Percentiles rank a stretch among this genome's conserved stretches.
Evolutionary conservation across 2,329 filamentous ascomycete species (phyloP).

Genomic region (Neurospora crassa): DNA sequence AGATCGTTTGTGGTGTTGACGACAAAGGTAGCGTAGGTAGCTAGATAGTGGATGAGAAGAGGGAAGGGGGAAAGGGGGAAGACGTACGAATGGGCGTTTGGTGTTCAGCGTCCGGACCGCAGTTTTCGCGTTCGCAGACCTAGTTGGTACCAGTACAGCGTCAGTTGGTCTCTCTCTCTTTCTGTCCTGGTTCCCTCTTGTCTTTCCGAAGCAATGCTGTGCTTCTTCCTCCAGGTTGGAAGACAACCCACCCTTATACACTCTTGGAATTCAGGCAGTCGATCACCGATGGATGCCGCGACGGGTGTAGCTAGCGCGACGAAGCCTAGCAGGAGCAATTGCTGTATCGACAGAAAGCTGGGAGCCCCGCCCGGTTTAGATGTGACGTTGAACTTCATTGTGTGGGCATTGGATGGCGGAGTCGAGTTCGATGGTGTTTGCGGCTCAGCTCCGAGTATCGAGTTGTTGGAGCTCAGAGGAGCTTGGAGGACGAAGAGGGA

Average conservation of each 20-base stretch:
- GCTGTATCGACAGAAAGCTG: conserved; percentile 15
- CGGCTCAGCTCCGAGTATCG: neutral
- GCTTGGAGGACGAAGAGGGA: neutral
- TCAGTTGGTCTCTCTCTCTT: neutral
- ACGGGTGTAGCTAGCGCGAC: conserved; percentile 34
- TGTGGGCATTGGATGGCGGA: neutral
- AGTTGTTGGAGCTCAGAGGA: too few species aligned
- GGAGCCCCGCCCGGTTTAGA: neutral
- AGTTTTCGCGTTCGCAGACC: conserved; percentile 77
- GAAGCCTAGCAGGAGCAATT: conserved; percentile 25
- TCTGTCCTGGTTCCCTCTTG: too few species aligned
- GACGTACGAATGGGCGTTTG: conserved; percentile 59
- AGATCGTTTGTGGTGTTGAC: too few species aligned
- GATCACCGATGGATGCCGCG: conserved; percentile 71
- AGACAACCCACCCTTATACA: conserved; percentile 63
- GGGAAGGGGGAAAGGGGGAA: conserved; percentile 9
- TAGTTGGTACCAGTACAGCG: conserved; percentile 36
- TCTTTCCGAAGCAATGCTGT: too few species aligned
- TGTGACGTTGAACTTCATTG: neutral
- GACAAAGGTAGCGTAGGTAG: too few species aligned
- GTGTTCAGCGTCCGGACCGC: conserved; percentile 46
- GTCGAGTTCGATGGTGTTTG: neutral
- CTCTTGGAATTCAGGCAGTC: conserved; percentile 74
- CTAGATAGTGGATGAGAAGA: too few species aligned
- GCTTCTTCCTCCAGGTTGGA: neutral